These are phyloP conservation scores for Penicillium expansum DNA, from an alignment of 2,329 filamentous ascomycete species.

Conservation along the genomic window DNA sequence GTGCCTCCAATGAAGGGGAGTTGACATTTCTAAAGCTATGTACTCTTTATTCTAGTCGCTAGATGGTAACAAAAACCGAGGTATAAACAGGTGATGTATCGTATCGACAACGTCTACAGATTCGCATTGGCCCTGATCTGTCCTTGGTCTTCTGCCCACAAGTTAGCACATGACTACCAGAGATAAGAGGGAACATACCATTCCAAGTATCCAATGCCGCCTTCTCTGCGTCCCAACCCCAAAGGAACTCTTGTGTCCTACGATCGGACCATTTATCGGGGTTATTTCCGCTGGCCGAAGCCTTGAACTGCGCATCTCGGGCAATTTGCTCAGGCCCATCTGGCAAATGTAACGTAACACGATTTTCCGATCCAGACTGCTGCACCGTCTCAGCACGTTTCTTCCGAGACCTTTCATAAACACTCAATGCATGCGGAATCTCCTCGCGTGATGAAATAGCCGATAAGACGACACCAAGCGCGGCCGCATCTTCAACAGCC, in stretches of 20 bases:
- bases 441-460: constrained; percentile 31
- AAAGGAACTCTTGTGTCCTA: constrained; percentile 56
- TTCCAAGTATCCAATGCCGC: constrained; percentile 32
- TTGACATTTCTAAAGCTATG: constrained; percentile 7
- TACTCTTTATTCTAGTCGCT: background rate
- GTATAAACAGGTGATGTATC: background rate
- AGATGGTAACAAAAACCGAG: background rate
- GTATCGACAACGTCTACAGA: constrained; percentile 9
- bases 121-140: constrained; percentile 13
- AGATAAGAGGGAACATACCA: constrained; percentile 17
- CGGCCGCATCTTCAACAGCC: constrained; percentile 45
- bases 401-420: constrained; percentile 41
- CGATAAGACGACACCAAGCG: constrained; percentile 36
- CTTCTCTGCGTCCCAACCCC: constrained; percentile 40
- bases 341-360: constrained; percentile 37
- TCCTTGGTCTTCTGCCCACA: constrained; percentile 4
- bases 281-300: constrained; percentile 27
- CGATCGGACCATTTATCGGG: constrained; percentile 67
- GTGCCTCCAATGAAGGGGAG: background rate
- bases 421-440: constrained; percentile 34
- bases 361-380: constrained; percentile 37
- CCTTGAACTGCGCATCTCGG: constrained; percentile 41
- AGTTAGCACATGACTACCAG: background rate
- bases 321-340: constrained; percentile 42
- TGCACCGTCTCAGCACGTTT: constrained; percentile 41